Evolutionary conservation across 345 rosid genomes (phyloP).

Genomic region (Garcia nutans): DNA sequence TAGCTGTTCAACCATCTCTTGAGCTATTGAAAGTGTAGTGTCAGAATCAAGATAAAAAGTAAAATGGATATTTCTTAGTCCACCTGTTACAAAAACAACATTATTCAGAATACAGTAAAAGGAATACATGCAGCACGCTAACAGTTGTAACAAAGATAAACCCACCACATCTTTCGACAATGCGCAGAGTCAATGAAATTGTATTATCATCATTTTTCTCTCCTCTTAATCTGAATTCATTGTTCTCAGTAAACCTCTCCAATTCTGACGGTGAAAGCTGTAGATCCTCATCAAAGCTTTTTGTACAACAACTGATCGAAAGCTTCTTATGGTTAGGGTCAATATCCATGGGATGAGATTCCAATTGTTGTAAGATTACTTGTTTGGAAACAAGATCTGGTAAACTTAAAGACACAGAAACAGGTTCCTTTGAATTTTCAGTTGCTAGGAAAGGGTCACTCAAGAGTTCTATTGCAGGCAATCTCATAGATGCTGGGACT

Average conservation of each 20-base stretch:
- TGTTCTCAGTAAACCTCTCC: constrained; percentile 40
- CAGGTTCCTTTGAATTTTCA: constrained; percentile 44
- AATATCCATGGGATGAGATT: constrained; percentile 66
- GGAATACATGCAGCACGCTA: neutral
- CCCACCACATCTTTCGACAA: constrained; percentile 59
- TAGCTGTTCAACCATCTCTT: constrained; percentile 89
- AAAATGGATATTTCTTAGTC: constrained; percentile 66
- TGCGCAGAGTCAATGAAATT: constrained; percentile 54
- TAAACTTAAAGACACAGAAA: constrained; percentile 49
- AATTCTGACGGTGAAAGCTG: constrained; percentile 47
- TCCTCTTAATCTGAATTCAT: constrained; percentile 59
- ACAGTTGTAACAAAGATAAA: neutral
- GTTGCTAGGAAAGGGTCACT: constrained; percentile 60
- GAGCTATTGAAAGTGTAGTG: constrained; percentile 64
- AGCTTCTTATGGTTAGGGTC: constrained; percentile 44
- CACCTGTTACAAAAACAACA: constrained; percentile 41
- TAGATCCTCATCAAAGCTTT: constrained; percentile 40
- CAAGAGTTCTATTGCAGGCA: constrained; percentile 76
- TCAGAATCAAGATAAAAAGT: constrained; percentile 65
- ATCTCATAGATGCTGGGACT: constrained; percentile 70
- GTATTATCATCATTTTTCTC: constrained; percentile 45
- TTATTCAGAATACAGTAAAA: neutral
- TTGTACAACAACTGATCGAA: constrained; percentile 43
- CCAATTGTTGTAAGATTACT: constrained; percentile 41
- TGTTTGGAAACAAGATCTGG: constrained; percentile 6